Base-by-base conservation (phyloP, 441 rosid species). In the Populus trichocarpa region DNA sequence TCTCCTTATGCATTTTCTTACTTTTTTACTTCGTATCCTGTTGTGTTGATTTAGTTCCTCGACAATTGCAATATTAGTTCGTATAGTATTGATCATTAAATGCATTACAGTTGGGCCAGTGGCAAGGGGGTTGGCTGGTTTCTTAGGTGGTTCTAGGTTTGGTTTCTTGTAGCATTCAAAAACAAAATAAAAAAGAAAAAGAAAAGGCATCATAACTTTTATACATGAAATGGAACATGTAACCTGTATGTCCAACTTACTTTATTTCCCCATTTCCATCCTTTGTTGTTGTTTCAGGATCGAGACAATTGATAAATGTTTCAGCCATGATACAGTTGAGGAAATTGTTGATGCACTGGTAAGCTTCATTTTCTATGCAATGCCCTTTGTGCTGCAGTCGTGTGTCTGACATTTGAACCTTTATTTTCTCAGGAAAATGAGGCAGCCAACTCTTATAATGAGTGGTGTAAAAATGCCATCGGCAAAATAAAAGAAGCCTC, bases 281-380 rank as follows among this genome's bases (percentile, higher is more conserved):
- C 18, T 4, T 46, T 2, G 12, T 80, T 5, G 0, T 14, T 5
- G 38, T 83, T 81, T 75, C 89, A 93, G 96, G 95, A 87, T 93
- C 61, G 90, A 90, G 79, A 23, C 78, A 77, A 90, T 96, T 32
- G 96, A 96, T 88, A 93, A 81, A 82, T 96, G 95, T 81, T 93
- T 94, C 76, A 73, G 96, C 79, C 95, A 88, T 71, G 97, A 93
- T 81, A 89, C 98, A 5, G 87, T 94, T 36, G 98, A 93, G 83
- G 98, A 93, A 87, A 94, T 93, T 75, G 82, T 90, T 70, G 89
- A 87, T 72, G 92, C 93, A 71, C 75, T 90, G 89, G 97, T 94
- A 81, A 84, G 94, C 77, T 63, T 78, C 79, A 46, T 69, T 36
- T 69, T 67, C 23, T 33, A 30, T 75, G 53, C 13, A 3, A 53